A percentile compares a stretch with the other conserved stretches of the same genome.
These are phyloP conservation scores for Penicillium riverlandense DNA, from an alignment of 495 filamentous ascomycete species.

Conservation along the genomic window DNA sequence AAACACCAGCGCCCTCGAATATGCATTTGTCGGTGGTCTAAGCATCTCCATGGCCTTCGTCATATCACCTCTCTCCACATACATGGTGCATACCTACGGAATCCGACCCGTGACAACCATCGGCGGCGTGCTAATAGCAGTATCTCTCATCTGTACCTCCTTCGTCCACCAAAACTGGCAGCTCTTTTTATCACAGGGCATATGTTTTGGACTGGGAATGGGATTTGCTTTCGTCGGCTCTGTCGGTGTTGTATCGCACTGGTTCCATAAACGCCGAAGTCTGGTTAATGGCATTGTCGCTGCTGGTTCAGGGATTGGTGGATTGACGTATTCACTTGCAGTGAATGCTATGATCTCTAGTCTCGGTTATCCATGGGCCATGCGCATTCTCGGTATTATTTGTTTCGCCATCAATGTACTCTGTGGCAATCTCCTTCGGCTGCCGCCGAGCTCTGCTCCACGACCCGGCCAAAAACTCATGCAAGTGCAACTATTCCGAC, in stretches of 20 bases:
- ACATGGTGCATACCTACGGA: constrained; percentile 17
- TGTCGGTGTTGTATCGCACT: constrained; percentile 42
- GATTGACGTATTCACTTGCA: constrained; percentile 42
- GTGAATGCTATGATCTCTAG: constrained; percentile 38
- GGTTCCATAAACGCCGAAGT: constrained; percentile 43
- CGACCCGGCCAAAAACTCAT: constrained; percentile 26
- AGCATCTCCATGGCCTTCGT: constrained; percentile 41
- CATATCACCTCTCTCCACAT: constrained; percentile 41
- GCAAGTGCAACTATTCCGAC: constrained; percentile 26
- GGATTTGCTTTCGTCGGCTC: constrained; percentile 45
- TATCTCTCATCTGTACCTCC: constrained; percentile 39
- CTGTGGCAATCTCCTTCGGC: constrained; percentile 30
- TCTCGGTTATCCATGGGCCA: constrained; percentile 40
- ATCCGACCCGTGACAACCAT: constrained; percentile 25
- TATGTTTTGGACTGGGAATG: constrained; percentile 42
- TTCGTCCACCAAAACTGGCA: constrained; percentile 41
- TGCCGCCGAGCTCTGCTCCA: constrained; percentile 27
- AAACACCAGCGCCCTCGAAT: constrained; percentile 34
- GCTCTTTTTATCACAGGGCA: constrained; percentile 44
- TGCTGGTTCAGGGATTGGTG: constrained; percentile 43
- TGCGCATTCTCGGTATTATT: constrained; percentile 42
- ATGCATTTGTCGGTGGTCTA: constrained; percentile 47
- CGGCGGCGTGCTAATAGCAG: constrained; percentile 31
- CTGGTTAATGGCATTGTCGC: constrained; percentile 44
- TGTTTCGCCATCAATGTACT: constrained; percentile 31